phyloP scores from a whole-genome alignment of 2,329 filamentous ascomycete species.

The Helminthosporium solani region DNA sequence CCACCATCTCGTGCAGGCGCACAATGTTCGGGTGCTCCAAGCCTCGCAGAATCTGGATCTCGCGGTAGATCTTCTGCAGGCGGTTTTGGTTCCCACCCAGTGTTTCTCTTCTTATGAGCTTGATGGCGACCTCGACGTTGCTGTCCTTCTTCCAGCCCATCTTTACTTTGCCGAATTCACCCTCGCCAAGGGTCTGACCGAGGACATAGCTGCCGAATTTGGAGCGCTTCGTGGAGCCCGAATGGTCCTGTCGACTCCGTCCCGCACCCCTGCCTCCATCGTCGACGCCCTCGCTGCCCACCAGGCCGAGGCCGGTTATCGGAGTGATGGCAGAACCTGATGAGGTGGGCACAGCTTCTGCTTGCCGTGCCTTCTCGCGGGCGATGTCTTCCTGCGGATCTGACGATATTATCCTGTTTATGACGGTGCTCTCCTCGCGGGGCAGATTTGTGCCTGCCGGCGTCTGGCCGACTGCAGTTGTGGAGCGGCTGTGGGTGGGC shows the following conservation, averaged over 20 bases:
- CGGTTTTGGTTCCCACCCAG: constrained; percentile 85
- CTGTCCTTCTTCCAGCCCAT: constrained; percentile 97
- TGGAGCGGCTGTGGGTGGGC: constrained; percentile 48
- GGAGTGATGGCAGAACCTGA: constrained; percentile 48
- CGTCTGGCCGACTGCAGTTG: constrained; percentile 54
- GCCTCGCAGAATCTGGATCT: constrained; percentile 85
- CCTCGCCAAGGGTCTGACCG: constrained; percentile 93
- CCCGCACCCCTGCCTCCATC: constrained; percentile 48
- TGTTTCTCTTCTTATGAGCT: constrained; percentile 89
- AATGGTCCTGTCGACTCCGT: constrained; percentile 60
- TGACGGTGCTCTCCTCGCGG: constrained; percentile 75
- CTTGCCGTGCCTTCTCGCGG: constrained; percentile 68
- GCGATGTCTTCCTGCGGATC: constrained; percentile 73
- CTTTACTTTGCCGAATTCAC: constrained; percentile 98
- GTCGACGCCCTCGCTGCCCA: constrained; percentile 52
- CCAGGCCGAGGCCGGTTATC: constrained; percentile 51
- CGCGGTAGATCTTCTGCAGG: constrained; percentile 94
- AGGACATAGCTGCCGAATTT: constrained; percentile 96
- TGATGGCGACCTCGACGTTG: constrained; percentile 91
- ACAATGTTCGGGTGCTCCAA: constrained; percentile 97
- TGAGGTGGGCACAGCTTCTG: constrained; percentile 55
- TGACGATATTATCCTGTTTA: constrained; percentile 74
- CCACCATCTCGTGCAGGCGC: constrained; percentile 94
- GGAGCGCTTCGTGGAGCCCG: constrained; percentile 67
- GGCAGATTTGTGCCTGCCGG: constrained; percentile 57